Evolutionary conservation across 2,329 filamentous ascomycete species (phyloP).

Genomic region (Endoconidiophora laricicola): DNA sequence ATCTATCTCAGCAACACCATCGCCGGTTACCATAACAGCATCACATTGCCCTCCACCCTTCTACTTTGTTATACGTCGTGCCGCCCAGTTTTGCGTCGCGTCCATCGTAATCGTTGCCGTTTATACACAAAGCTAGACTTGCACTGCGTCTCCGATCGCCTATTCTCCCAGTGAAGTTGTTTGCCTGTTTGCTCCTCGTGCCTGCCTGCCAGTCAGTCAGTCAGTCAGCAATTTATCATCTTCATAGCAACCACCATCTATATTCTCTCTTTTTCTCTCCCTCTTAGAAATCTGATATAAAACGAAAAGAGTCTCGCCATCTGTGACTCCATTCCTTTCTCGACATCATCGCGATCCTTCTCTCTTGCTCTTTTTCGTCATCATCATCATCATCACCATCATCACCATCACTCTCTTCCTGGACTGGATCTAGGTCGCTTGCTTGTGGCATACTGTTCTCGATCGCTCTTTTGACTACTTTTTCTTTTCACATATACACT

Average conservation of each 20-base stretch:
- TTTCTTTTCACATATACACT: background rate
- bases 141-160: too few species aligned
- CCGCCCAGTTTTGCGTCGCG: too few species aligned
- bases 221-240: too few species aligned
- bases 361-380: background rate
- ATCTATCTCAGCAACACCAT: background rate
- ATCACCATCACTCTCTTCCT: background rate
- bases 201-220: too few species aligned
- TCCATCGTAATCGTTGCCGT: too few species aligned
- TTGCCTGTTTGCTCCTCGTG: background rate
- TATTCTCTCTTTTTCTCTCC: background rate
- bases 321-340: background rate
- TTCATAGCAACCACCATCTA: too few species aligned
- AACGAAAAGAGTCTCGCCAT: background rate
- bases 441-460: background rate
- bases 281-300: background rate
- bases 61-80: too few species aligned
- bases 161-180: too few species aligned
- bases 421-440: constrained; percentile 7
- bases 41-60: background rate
- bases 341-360: background rate
- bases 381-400: background rate
- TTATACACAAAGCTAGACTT: background rate
- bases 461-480: background rate
- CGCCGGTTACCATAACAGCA: background rate